Evolutionary conservation across 225 moss, liverwort and hornwort genomes (phyloP), one percentile per base, ranked within the genome.

Genomic region (Sphagnum contortum): DNA sequence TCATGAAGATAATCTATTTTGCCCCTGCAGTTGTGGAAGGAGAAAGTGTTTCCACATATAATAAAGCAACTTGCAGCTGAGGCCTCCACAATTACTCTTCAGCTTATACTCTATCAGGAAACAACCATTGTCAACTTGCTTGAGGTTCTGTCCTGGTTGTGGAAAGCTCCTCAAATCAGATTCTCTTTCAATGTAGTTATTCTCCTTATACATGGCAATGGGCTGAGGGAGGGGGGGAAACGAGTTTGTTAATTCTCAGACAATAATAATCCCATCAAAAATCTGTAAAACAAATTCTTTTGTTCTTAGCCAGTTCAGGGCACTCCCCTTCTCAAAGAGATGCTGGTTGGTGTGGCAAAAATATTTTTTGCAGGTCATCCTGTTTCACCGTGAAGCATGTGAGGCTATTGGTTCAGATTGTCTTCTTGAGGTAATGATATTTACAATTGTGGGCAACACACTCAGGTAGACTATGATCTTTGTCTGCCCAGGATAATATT

Each of bases 81-180:
- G 48, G 64, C 61, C 67, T 85, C 88, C 48, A 87, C 83, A 63
- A 82, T 92, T 59, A 87, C 79, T 12, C 61, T 92, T 48, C 81
- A 88, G 70, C 87, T 96, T 58, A 78, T 96, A 54, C 68, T 96
- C 44, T 90, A 90, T 71, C 92, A 96, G 45, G 96, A 96, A 71
- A 80, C 85, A 5, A 85, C 90, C 57, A 85, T 96, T 2, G 65
- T 90, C 70, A 96, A 96, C 72, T 70, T 96, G 73, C 77, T 96
- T 47, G 96, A 96, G 88, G 94, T 94, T 62, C 59, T 67, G 57
- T 58, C 12, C 12, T 13, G 5, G 29, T 29, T 29, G 29, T 29
- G 29, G 29, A 29, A 29, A 29, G 1, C 29, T 29, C 29, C 29
- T 29, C 29, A 29, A 29, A 29, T 1, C 29, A 29, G 29, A 29